These are phyloP conservation scores for Candida sanyaensis DNA, from an alignment of 1,139 yeast species.

Conservation along the genomic window DNA sequence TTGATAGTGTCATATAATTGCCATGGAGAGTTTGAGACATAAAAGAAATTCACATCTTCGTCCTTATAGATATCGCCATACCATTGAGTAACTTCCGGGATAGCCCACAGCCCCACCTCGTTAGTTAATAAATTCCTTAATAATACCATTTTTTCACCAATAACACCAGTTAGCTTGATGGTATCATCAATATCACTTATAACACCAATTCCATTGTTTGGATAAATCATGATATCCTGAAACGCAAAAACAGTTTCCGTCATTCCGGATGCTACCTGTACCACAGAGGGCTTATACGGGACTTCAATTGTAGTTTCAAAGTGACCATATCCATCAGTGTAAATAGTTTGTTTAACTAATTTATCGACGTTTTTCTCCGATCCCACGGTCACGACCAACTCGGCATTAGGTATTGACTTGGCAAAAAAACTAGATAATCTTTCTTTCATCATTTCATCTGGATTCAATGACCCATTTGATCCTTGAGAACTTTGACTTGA, in stretches of 20 bases:
- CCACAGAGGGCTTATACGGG: slow-evolving; percentile 54
- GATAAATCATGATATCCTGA: slow-evolving; percentile 45
- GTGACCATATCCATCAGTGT: slow-evolving; percentile 63
- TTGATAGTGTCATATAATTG: slow-evolving; percentile 71
- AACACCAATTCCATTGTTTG: slow-evolving; percentile 60
- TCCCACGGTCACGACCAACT: slow-evolving; percentile 53
- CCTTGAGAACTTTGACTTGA: slow-evolving; percentile 7
- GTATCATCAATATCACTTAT: slow-evolving; percentile 97
- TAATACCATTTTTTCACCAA: slow-evolving; percentile 82
- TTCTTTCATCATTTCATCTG: slow-evolving; percentile 49
- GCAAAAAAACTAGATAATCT: slow-evolving; percentile 64
- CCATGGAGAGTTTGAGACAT: slow-evolving; percentile 95
- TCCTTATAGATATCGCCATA: slow-evolving; percentile 43
- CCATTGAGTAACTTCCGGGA: slow-evolving; percentile 78
- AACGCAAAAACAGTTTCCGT: slow-evolving; percentile 51
- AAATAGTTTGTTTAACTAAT: slow-evolving; percentile 25
- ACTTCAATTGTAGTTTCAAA: slow-evolving; percentile 52
- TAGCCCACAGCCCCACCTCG: slow-evolving; percentile 62
- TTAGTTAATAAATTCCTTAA: slow-evolving; percentile 75
- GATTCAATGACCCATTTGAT: slow-evolving; percentile 5
- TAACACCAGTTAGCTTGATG: slow-evolving; percentile 83
- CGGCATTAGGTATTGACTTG: slow-evolving; percentile 54
- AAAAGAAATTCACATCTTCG: slow-evolving; percentile 65
- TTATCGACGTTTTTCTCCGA: slow-evolving; percentile 31
- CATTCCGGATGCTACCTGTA: slow-evolving; percentile 40